These are phyloP conservation scores for Berberis thunbergii DNA, from an alignment of 164 flowering plant genomes.

Conservation along the genomic window DNA sequence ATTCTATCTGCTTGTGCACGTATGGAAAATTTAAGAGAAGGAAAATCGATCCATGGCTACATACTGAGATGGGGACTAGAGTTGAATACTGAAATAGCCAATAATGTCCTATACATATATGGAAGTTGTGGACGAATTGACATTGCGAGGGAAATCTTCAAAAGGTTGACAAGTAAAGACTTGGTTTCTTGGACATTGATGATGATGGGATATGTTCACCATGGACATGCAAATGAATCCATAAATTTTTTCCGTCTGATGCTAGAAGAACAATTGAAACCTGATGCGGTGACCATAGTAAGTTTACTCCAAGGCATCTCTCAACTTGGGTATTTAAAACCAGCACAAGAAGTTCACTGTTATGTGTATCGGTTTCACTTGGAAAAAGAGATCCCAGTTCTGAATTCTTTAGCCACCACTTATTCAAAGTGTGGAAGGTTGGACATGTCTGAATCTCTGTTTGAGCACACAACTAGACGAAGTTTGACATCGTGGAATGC, in stretches of 20 bases:
- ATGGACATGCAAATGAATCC: slow-evolving; percentile 35
- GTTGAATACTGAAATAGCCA: slow-evolving; percentile 26
- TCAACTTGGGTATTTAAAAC: slow-evolving; percentile 29
- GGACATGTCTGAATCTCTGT: slow-evolving; percentile 24
- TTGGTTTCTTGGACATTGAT: slow-evolving; percentile 53
- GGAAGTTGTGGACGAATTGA: slow-evolving; percentile 30
- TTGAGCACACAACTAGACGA: slow-evolving; percentile 16
- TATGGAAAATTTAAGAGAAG: slow-evolving; percentile 22
- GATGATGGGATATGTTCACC: slow-evolving; percentile 37
- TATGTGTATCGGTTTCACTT: slow-evolving; percentile 21
- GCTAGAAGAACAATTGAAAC: slow-evolving; percentile 22
- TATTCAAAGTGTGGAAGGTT: slow-evolving; percentile 50
- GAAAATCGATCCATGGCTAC: slow-evolving; percentile 40
- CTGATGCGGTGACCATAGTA: slow-evolving; percentile 32
- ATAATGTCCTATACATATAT: slow-evolving; percentile 44
- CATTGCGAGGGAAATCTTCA: slow-evolving; percentile 31
- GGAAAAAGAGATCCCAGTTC: slow-evolving; percentile 22
- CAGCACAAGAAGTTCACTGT: slow-evolving; percentile 39
- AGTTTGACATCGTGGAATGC: slow-evolving; percentile 37
- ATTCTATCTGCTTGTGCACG: slow-evolving; percentile 31
- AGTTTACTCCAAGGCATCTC: slow-evolving; percentile 40
- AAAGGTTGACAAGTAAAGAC: slow-evolving; percentile 31
- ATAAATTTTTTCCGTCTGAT: slow-evolving; percentile 29
- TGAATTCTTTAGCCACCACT: slow-evolving; percentile 38
- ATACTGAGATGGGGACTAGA: slow-evolving; percentile 29